Conservation (phyloP, 257 asterid species). For the Forsythia viridissima region DNA sequence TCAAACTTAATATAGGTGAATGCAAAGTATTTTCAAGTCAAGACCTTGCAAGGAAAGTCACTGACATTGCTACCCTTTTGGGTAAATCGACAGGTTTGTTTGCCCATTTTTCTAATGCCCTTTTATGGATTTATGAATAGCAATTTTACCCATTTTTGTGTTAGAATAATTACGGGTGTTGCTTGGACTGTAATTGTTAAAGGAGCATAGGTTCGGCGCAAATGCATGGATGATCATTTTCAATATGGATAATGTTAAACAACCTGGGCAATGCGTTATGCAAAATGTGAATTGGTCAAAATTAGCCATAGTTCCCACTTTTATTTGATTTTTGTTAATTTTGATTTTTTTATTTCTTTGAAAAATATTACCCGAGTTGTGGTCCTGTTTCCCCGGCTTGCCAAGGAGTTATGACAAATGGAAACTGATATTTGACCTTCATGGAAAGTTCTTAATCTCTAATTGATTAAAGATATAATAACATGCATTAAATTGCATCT, state of each 20-base stretch:
- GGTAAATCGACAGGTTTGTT: conserved; percentile 62
- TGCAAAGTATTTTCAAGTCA: conserved; percentile 53
- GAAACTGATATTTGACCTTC: not conserved
- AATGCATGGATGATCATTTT: not conserved
- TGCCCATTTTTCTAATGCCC: conserved; percentile 6
- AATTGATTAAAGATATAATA: not conserved
- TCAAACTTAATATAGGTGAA: conserved; percentile 40
- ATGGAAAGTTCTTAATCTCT: not conserved
- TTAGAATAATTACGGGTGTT: not conserved
- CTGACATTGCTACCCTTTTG: conserved; percentile 53
- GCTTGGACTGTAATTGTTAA: not conserved
- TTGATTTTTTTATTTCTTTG: not conserved
- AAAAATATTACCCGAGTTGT: not conserved
- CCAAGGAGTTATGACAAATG: not conserved
- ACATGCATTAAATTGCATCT: not conserved
- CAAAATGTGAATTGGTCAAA: not conserved
- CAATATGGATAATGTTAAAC: not conserved
- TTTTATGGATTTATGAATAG: conserved; percentile 7
- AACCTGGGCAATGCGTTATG: too few species aligned
- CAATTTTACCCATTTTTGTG: not conserved
- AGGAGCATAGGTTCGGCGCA: not conserved
- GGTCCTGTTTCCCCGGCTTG: not conserved
- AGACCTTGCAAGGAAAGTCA: conserved; percentile 49
- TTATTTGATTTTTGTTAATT: not conserved
- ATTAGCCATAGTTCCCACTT: not conserved